These are phyloP conservation scores for Penstemon eatonii DNA, from an alignment of 257 asterid species.

Conservation along the genomic window DNA sequence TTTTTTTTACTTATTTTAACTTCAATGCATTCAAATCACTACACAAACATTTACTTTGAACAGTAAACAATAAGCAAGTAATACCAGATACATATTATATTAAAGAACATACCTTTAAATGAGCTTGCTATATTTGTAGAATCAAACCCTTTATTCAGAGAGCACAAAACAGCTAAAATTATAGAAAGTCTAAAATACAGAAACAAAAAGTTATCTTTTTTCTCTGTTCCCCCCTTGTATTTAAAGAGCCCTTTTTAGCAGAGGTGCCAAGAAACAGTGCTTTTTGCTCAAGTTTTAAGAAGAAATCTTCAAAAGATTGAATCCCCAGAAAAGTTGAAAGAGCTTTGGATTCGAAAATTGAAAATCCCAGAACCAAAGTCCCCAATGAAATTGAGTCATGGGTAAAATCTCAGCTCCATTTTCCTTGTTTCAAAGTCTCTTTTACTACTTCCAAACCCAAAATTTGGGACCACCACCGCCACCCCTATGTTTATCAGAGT, in stretches of 20 bases:
- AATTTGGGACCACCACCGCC: slow-evolving; percentile 52
- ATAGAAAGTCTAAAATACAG: slow-evolving; percentile 13
- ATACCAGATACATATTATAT: too few species aligned
- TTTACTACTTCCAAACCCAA: slow-evolving; percentile 39
- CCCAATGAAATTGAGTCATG: too few species aligned
- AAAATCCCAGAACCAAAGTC: slow-evolving; percentile 20
- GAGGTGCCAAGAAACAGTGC: slow-evolving; percentile 29
- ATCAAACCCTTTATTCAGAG: too few species aligned
- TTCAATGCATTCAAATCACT: not conserved
- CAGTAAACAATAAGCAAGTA: too few species aligned
- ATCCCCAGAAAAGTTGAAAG: not conserved
- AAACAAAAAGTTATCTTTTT: not conserved
- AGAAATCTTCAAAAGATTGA: slow-evolving; percentile 19
- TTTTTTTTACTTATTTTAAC: not conserved
- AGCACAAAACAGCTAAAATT: too few species aligned
- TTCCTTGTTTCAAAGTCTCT: slow-evolving; percentile 35
- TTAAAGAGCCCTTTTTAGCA: slow-evolving; percentile 26
- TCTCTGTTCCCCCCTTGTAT: not conserved
- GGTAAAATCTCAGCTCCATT: slow-evolving; percentile 31
- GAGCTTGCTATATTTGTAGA: not conserved
- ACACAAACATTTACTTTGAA: too few species aligned
- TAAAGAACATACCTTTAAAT: not conserved
- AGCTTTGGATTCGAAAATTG: not conserved
- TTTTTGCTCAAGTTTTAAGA: slow-evolving; percentile 17
- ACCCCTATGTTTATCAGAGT: too few species aligned